A percentile compares a stretch with the other conserved stretches of the same genome.
phyloP scores from a whole-genome alignment of 495 filamentous ascomycete species.

The Penicillium cosmopolitanum region DNA sequence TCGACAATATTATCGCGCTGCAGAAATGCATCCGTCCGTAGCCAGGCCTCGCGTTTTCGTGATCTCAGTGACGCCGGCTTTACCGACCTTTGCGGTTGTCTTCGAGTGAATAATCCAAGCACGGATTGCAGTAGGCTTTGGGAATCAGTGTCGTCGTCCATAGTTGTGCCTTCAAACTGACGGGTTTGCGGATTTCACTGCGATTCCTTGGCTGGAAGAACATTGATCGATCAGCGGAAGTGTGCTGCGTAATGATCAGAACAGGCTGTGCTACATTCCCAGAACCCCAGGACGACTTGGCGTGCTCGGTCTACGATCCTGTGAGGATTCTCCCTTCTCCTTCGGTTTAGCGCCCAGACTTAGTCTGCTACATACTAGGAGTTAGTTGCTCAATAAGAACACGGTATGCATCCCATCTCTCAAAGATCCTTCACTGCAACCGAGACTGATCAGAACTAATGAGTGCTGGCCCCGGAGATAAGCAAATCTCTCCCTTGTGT shows the following conservation, averaged over 20 bases:
- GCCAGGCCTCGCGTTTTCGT: constrained; percentile 31
- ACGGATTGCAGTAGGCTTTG: constrained; percentile 29
- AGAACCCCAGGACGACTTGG: constrained; percentile 3
- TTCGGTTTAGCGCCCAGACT: not conserved
- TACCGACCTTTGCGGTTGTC: constrained; percentile 32
- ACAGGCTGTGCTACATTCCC: constrained; percentile 1
- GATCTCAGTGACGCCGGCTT: constrained; percentile 30
- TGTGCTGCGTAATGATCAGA: constrained; percentile 12
- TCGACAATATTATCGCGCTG: constrained; percentile 31
- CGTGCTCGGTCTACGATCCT: no score
- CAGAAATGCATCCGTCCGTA: constrained; percentile 38
- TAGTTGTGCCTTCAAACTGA: constrained; percentile 16
- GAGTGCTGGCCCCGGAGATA: no score
- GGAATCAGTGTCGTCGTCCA: constrained; percentile 24
- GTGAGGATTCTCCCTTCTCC: constrained; percentile 4
- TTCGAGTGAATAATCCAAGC: constrained; percentile 38
- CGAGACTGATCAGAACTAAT: no score
- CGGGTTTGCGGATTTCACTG: constrained; percentile 14
- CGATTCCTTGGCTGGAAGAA: constrained; percentile 12
- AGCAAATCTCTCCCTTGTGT: no score
- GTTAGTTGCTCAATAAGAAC: no score
- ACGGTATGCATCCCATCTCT: no score
- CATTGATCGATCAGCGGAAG: constrained; percentile 16
- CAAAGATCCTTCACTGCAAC: no score
- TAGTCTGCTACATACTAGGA: not conserved